Evolutionary conservation across 495 filamentous ascomycete species (phyloP).

Genomic region (Penicillium parvum): DNA sequence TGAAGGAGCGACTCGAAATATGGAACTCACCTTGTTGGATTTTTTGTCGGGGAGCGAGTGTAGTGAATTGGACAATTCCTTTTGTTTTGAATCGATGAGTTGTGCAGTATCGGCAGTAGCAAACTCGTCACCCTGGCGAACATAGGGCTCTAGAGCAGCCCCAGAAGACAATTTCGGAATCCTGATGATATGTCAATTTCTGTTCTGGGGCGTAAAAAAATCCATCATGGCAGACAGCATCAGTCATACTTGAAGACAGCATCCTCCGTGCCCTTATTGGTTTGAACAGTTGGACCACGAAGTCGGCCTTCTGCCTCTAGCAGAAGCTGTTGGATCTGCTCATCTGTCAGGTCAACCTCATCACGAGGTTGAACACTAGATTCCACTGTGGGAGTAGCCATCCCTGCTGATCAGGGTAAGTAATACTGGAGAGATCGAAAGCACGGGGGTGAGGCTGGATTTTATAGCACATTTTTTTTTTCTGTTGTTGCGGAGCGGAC

Average conservation of each 20-base stretch:
- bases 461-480: slow-evolving; percentile 31
- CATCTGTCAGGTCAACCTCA: slow-evolving; percentile 39
- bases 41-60: slow-evolving; percentile 39
- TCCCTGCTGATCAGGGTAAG: slow-evolving; percentile 17
- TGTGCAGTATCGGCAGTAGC: slow-evolving; percentile 44
- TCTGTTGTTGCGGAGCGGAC: slow-evolving; percentile 23
- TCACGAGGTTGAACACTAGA: slow-evolving; percentile 11
- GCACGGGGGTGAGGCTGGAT: slow-evolving; percentile 2
- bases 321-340: slow-evolving; percentile 59
- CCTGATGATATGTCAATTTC: slow-evolving; percentile 10
- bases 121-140: slow-evolving; percentile 41
- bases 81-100: slow-evolving; percentile 39
- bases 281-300: slow-evolving; percentile 22
- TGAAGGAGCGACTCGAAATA: slow-evolving; percentile 9
- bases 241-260: slow-evolving; percentile 23
- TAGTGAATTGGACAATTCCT: slow-evolving; percentile 37
- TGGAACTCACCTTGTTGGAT: slow-evolving; percentile 42
- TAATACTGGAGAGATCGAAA: slow-evolving; percentile 8
- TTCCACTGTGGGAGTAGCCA: slow-evolving; percentile 12
- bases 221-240: not conserved
- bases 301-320: slow-evolving; percentile 60
- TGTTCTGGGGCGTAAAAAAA: not conserved
- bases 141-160: slow-evolving; percentile 42
- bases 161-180: slow-evolving; percentile 43
- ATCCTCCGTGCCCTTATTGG: slow-evolving; percentile 5